phyloP scores from a whole-genome alignment of 345 rosid species.

The Cardamine resedifolia region DNA sequence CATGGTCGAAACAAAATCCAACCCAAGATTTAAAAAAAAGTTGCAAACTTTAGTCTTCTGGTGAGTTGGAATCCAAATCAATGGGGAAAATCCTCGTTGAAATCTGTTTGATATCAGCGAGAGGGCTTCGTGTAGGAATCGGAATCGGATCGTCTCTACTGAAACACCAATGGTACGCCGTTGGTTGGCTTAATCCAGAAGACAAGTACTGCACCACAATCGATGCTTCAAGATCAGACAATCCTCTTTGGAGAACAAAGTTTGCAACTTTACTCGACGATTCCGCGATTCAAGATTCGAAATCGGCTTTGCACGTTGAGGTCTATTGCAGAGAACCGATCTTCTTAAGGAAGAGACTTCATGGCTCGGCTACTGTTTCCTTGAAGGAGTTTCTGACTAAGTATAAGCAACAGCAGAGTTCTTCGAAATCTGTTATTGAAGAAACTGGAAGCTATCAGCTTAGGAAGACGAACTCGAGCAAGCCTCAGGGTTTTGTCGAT shows the following conservation, averaged over 20 bases:
- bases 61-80: slow-evolving; percentile 2
- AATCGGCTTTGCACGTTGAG: slow-evolving; percentile 55
- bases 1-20: background rate
- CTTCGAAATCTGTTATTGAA: slow-evolving; percentile 45
- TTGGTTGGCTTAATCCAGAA: slow-evolving; percentile 85
- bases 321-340: slow-evolving; percentile 83
- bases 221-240: slow-evolving; percentile 63
- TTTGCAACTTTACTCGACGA: slow-evolving; percentile 60
- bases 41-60: background rate
- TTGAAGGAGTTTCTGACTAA: slow-evolving; percentile 67
- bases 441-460: slow-evolving; percentile 84
- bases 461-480: slow-evolving; percentile 59
- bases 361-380: slow-evolving; percentile 68
- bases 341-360: slow-evolving; percentile 75
- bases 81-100: slow-evolving; percentile 79
- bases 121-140: slow-evolving; percentile 59
- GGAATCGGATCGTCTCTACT: slow-evolving; percentile 53
- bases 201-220: slow-evolving; percentile 84
- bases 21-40: background rate
- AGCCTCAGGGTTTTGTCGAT: slow-evolving; percentile 79
- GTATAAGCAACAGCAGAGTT: slow-evolving; percentile 38
- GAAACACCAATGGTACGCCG: slow-evolving; percentile 94
- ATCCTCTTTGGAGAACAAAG: slow-evolving; percentile 82
- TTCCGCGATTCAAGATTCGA: slow-evolving; percentile 43
- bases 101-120: slow-evolving; percentile 70